Evolutionary conservation across 1,284 basidiomycete species (phyloP).

Genomic region (Ceratobasidium sp.): DNA sequence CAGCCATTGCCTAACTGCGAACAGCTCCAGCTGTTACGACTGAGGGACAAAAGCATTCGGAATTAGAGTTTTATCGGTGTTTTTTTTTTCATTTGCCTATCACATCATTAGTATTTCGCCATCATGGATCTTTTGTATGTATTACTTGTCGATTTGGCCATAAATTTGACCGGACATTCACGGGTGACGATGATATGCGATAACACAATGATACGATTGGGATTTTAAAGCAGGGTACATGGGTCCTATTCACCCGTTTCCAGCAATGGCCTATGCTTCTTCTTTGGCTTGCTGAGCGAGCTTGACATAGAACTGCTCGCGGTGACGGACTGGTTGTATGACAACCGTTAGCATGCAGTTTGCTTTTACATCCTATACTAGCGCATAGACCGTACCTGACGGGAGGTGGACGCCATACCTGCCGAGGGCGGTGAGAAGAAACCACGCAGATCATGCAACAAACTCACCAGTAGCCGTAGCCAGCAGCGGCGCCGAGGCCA

Average conservation of each 20-base stretch:
- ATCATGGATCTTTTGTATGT: slow-evolving; percentile 30
- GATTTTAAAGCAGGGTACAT: slow-evolving; percentile 10
- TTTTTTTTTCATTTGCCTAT: slow-evolving; percentile 4
- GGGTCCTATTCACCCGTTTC: slow-evolving; percentile 12
- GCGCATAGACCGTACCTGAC: slow-evolving; percentile 18
- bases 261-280: slow-evolving; percentile 14
- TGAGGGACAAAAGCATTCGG: background rate
- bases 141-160: background rate
- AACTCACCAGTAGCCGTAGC: slow-evolving; percentile 80
- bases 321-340: slow-evolving; percentile 66
- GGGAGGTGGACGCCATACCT: slow-evolving; percentile 84
- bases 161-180: background rate
- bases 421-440: slow-evolving; percentile 37
- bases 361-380: background rate
- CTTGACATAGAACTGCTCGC: slow-evolving; percentile 84
- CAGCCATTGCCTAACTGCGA: slow-evolving; percentile 79
- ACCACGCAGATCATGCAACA: background rate
- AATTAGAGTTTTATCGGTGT: background rate
- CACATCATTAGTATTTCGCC: slow-evolving; percentile 21
- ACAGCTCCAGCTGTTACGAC: slow-evolving; percentile 58
- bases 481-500: slow-evolving; percentile 73
- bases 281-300: slow-evolving; percentile 59
- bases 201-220: slow-evolving; percentile 28
- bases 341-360: background rate
- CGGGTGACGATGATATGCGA: slow-evolving; percentile 21